Evolutionary conservation across 1,284 basidiomycete species (phyloP).

Genomic region (Marasmius oreades): DNA sequence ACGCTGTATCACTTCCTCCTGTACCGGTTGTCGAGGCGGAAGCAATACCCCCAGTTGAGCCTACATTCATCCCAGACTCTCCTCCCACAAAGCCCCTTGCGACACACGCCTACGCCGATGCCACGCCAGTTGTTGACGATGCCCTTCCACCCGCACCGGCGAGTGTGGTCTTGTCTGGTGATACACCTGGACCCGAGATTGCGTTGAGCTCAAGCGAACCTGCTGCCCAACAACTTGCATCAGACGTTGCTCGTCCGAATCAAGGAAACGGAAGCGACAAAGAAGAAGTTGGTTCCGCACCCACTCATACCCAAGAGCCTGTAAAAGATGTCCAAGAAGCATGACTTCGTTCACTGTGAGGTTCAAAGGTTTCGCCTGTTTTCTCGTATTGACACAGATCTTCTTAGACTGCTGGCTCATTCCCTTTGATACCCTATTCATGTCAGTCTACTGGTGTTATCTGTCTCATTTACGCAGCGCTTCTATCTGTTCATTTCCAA

Average conservation of each 20-base stretch:
- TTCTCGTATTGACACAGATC: no score
- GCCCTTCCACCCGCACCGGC: conserved; percentile 29
- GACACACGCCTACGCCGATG: neutral
- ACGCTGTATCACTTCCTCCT: neutral
- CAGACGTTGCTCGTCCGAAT: neutral
- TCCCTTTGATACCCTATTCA: no score
- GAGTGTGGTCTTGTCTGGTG: conserved; percentile 30
- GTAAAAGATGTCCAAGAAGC: neutral
- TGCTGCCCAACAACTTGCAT: conserved; percentile 11
- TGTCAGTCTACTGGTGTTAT: no score
- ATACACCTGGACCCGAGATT: conserved; percentile 35
- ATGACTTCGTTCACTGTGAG: no score
- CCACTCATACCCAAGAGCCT: neutral
- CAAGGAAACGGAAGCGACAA: neutral
- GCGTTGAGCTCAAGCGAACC: conserved; percentile 26
- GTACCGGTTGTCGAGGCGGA: conserved; percentile 9
- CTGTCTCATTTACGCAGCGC: no score
- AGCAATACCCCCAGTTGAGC: neutral
- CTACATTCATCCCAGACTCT: conserved; percentile 1
- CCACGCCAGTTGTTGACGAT: conserved; percentile 8
- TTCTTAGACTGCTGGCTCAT: no score
- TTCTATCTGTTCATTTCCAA: no score
- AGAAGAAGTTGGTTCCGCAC: neutral
- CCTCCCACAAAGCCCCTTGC: neutral
- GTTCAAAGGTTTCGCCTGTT: no score